Evolutionary conservation across 352 stramenopile species (phyloP).

Genomic region (Pseudoperonospora humuli): DNA sequence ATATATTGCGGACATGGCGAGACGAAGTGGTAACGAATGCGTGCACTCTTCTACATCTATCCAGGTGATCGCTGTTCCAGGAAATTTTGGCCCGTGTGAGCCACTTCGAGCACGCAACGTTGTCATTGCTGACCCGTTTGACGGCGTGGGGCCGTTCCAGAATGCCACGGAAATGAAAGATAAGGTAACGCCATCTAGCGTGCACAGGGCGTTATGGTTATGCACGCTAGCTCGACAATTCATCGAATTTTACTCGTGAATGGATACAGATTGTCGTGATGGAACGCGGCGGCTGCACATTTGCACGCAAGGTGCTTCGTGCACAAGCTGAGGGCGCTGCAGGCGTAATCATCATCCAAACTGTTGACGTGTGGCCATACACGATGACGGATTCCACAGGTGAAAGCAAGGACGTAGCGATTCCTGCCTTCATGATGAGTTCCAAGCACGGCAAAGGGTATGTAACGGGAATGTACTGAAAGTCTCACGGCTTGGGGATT

Average conservation of each 20-base stretch:
- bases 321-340: slow-evolving; percentile 46
- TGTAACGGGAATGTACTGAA: background rate
- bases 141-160: slow-evolving; percentile 36
- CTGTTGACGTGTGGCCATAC: slow-evolving; percentile 69
- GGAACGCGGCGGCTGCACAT: slow-evolving; percentile 59
- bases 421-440: slow-evolving; percentile 78
- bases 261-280: slow-evolving; percentile 57
- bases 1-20: too few relatives aligned
- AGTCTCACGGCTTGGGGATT: background rate
- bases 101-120: slow-evolving; percentile 35
- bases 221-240: background rate
- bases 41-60: background rate
- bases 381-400: slow-evolving; percentile 77
- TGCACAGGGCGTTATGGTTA: background rate
- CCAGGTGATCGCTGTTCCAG: slow-evolving; percentile 61
- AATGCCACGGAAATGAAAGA: slow-evolving; percentile 34
- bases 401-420: slow-evolving; percentile 45
- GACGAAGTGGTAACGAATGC: background rate
- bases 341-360: slow-evolving; percentile 66
- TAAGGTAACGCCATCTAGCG: slow-evolving; percentile 29
- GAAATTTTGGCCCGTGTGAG: slow-evolving; percentile 71
- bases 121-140: slow-evolving; percentile 50
- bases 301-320: slow-evolving; percentile 63
- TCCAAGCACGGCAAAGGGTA: slow-evolving; percentile 59
- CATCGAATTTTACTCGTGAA: background rate